phyloP scores from a whole-genome alignment of 177 flowering plant genomes.

The Vitis hybrid region DNA sequence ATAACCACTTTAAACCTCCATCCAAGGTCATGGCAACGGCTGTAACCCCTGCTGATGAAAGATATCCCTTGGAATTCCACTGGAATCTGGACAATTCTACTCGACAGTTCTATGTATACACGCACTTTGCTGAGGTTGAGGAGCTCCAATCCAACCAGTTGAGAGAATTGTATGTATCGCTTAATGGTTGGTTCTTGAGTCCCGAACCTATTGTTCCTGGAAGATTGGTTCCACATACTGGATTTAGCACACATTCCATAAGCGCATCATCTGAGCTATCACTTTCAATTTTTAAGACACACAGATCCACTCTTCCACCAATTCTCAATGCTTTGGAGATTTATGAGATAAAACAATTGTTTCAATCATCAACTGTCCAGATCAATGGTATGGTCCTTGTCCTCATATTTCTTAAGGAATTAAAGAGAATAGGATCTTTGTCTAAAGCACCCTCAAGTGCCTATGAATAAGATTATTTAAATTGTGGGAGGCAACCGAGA shows the following conservation, averaged over 20 bases:
- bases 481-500: too few relatives aligned
- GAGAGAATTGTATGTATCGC: conserved; percentile 24
- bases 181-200: conserved; percentile 4
- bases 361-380: too few relatives aligned
- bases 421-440: too few relatives aligned
- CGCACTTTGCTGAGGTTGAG: conserved; percentile 22
- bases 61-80: conserved; percentile 6
- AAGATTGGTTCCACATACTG: background rate
- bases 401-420: too few relatives aligned
- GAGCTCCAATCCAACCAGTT: conserved; percentile 10
- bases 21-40: conserved; percentile 25
- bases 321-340: too few relatives aligned
- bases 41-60: background rate
- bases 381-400: too few relatives aligned
- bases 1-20: conserved; percentile 9
- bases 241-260: background rate
- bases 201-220: conserved; percentile 4
- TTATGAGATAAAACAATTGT: too few relatives aligned
- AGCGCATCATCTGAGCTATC: background rate
- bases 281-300: background rate
- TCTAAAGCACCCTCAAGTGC: rapidly evolving
- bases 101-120: conserved; percentile 4
- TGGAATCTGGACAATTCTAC: conserved; percentile 4
- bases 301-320: too few relatives aligned
- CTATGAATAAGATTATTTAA: too few relatives aligned